These are phyloP conservation scores for Sporopachydermia quercuum DNA, from an alignment of 805 yeast species.

Conservation along the genomic window DNA sequence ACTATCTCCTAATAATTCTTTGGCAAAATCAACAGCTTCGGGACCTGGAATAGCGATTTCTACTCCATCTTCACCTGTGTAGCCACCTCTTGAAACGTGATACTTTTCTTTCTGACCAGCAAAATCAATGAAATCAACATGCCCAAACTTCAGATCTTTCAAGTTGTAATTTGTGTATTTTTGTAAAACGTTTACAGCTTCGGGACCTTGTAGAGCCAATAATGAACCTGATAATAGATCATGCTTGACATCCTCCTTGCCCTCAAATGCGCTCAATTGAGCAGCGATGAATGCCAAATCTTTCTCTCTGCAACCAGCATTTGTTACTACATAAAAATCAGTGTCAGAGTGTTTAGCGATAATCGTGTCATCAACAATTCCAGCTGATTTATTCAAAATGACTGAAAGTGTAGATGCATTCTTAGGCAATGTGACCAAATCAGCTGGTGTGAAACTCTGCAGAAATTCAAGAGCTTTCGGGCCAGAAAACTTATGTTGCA, in stretches of 20 bases:
- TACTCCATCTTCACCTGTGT: slow-evolving; percentile 98
- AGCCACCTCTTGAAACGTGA: slow-evolving; percentile 90
- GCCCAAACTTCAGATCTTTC: slow-evolving; percentile 57
- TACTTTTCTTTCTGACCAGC: slow-evolving; percentile 25
- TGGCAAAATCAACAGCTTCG: slow-evolving; percentile 43
- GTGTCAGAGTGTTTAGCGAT: slow-evolving; percentile 66
- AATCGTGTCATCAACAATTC: slow-evolving; percentile 86
- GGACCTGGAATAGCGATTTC: slow-evolving; percentile 65
- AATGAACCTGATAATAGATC: slow-evolving; percentile 45
- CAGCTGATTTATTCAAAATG: slow-evolving; percentile 58
- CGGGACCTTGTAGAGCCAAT: slow-evolving; percentile 89
- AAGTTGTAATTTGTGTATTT: slow-evolving; percentile 48
- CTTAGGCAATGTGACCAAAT: slow-evolving; percentile 39
- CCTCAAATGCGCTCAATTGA: slow-evolving; percentile 27
- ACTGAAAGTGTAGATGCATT: slow-evolving; percentile 66
- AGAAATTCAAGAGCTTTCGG: slow-evolving; percentile 49
- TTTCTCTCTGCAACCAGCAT: slow-evolving; percentile 86
- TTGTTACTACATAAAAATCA: slow-evolving; percentile 77
- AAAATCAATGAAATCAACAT: slow-evolving; percentile 33
- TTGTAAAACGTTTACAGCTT: slow-evolving; percentile 52
- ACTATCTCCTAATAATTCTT: slow-evolving; percentile 37
- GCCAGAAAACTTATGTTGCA: slow-evolving; percentile 74
- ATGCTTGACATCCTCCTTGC: slow-evolving; percentile 19
- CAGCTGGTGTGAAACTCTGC: slow-evolving; percentile 81
- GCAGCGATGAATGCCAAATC: slow-evolving; percentile 50